phyloP scores from a whole-genome alignment of 192 early-diverging fungal genomes.

The Coemansia sp. region DNA sequence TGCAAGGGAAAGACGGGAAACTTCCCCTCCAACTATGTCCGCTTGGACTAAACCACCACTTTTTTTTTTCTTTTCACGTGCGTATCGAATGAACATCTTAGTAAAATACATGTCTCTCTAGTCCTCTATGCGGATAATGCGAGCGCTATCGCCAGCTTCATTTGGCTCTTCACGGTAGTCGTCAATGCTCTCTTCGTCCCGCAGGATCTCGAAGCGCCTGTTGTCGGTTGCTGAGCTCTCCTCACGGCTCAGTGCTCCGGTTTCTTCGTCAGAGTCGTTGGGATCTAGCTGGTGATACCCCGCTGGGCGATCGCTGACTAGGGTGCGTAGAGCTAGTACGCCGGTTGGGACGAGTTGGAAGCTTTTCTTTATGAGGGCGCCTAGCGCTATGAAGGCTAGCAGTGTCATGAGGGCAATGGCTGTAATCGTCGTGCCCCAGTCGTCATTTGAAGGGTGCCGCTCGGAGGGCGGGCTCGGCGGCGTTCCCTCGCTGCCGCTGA shows the following conservation, averaged over 20 bases:
- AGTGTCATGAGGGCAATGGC: slow-evolving; percentile 45
- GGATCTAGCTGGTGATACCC: slow-evolving; percentile 28
- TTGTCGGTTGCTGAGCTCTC: background rate
- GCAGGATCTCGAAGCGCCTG: slow-evolving; percentile 16
- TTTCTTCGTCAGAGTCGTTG: slow-evolving; percentile 18
- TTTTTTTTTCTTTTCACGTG: slow-evolving; percentile 1
- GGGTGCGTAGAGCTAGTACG: slow-evolving; percentile 37
- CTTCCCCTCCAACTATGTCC: slow-evolving; percentile 82
- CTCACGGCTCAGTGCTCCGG: background rate
- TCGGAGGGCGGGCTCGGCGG: slow-evolving; percentile 32
- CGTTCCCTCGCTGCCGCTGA: slow-evolving; percentile 3
- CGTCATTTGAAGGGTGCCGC: slow-evolving; percentile 49
- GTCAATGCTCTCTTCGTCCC: slow-evolving; percentile 4
- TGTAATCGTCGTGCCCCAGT: slow-evolving; percentile 45
- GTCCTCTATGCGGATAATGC: slow-evolving; percentile 4
- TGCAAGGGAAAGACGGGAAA: slow-evolving; percentile 62
- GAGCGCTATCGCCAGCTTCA: slow-evolving; percentile 8
- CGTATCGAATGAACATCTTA: background rate
- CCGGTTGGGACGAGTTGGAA: slow-evolving; percentile 51
- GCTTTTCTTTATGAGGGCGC: slow-evolving; percentile 35
- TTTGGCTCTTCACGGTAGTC: background rate
- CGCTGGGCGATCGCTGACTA: slow-evolving; percentile 15
- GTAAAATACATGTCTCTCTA: background rate
- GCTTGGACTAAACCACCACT: slow-evolving; percentile 15
- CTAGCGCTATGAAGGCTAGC: slow-evolving; percentile 35